Evolutionary conservation across 768 basidiomycete genomes (phyloP).

Genomic region (Pleurotus giganteus): DNA sequence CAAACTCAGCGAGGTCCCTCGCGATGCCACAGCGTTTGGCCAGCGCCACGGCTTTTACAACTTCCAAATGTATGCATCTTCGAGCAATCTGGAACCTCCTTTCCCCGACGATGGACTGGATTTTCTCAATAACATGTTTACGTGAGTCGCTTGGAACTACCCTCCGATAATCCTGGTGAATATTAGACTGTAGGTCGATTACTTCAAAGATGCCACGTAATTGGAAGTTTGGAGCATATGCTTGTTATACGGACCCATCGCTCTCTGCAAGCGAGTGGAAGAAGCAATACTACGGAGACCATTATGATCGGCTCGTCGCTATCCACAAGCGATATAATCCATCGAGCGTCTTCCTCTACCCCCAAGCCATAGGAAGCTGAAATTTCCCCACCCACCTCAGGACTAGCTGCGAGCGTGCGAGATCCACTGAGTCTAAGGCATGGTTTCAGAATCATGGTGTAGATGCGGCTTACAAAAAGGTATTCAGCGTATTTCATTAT

Average conservation of each 20-base stretch:
- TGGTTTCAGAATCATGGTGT: no score
- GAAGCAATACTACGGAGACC: slow-evolving; percentile 32
- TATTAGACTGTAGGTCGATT: slow-evolving; percentile 30
- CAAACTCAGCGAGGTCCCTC: slow-evolving; percentile 38
- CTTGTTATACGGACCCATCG: slow-evolving; percentile 43
- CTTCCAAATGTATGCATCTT: slow-evolving; percentile 50
- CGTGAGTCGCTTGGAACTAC: background rate
- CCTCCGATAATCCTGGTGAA: slow-evolving; percentile 9
- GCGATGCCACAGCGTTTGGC: slow-evolving; percentile 42
- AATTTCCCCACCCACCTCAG: no score
- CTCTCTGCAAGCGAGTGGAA: slow-evolving; percentile 36
- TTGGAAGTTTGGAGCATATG: slow-evolving; percentile 43
- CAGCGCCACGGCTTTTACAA: slow-evolving; percentile 44
- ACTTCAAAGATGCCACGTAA: slow-evolving; percentile 31
- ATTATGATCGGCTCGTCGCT: slow-evolving; percentile 24
- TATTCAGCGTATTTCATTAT: no score
- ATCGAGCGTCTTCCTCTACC: slow-evolving; percentile 26
- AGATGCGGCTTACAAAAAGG: no score
- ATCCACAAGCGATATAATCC: slow-evolving; percentile 32
- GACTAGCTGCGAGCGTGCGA: no score
- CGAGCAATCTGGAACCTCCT: slow-evolving; percentile 31
- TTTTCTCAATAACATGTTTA: slow-evolving; percentile 39
- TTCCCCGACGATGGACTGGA: slow-evolving; percentile 43
- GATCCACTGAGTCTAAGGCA: no score
- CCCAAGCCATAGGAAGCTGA: slow-evolving; percentile 19